Conservation (phyloP, 352 stramenopile genomes). For the Pilasporangium apinafurcum region DNA sequence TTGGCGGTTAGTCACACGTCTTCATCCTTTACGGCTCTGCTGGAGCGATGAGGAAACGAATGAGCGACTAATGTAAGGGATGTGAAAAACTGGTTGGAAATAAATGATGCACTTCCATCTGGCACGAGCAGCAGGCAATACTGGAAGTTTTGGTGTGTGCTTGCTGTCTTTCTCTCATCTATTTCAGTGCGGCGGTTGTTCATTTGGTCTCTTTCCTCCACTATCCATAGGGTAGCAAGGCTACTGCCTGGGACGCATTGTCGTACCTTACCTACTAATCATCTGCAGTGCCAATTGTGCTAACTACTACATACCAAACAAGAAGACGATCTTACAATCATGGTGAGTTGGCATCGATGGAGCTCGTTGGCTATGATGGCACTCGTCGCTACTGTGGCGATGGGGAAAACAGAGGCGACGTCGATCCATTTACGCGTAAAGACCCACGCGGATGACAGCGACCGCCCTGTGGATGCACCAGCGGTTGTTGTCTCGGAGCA, state of each 20-base stretch:
- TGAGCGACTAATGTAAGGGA: too few relatives aligned
- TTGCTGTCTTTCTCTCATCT: not conserved
- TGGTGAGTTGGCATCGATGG: slow-evolving; percentile 11
- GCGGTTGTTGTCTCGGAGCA: not conserved
- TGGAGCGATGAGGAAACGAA: too few relatives aligned
- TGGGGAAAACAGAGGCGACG: slow-evolving; percentile 12
- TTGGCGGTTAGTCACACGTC: too few relatives aligned
- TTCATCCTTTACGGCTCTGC: too few relatives aligned
- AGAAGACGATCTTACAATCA: not conserved
- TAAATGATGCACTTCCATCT: too few relatives aligned
- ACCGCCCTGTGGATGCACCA: not conserved
- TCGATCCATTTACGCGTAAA: slow-evolving; percentile 27
- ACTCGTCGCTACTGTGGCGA: slow-evolving; percentile 1
- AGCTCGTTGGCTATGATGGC: slow-evolving; percentile 4
- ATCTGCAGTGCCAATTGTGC: not conserved
- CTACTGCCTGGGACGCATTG: too few relatives aligned
- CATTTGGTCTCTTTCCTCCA: not conserved
- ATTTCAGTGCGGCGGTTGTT: not conserved
- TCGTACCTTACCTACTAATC: too few relatives aligned
- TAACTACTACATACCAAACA: not conserved
- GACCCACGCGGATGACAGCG: slow-evolving; percentile 1
- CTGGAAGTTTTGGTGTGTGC: too few relatives aligned
- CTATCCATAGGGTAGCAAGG: too few relatives aligned
- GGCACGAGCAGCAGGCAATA: too few relatives aligned
- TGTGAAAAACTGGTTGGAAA: too few relatives aligned